Conservation (phyloP, 257 asterid species). For the Nicotiana sylvestris region DNA sequence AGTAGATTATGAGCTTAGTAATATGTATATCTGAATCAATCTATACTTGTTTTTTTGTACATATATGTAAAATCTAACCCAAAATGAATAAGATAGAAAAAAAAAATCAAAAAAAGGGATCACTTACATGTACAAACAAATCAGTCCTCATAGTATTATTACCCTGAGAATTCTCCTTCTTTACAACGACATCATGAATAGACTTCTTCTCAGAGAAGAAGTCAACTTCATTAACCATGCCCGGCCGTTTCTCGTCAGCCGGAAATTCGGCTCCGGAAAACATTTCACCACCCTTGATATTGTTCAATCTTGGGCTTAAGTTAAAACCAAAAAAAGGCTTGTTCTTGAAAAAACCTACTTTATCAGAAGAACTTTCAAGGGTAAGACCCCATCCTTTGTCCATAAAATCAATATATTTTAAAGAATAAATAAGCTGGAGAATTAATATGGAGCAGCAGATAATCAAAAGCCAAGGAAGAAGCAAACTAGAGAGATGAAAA, state of each 20-base stretch:
- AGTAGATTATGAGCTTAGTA: not conserved
- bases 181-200: conserved; percentile 23
- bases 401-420: conserved; percentile 39
- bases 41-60: not conserved
- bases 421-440: not conserved
- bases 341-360: conserved; percentile 43
- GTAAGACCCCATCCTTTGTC: conserved; percentile 83
- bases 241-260: conserved; percentile 25
- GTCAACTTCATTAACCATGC: conserved; percentile 58
- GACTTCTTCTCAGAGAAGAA: conserved; percentile 58
- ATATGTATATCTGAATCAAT: not conserved
- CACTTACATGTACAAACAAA: conserved; percentile 52
- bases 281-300: conserved; percentile 16
- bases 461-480: not conserved
- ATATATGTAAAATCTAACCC: not conserved
- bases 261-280: conserved; percentile 13
- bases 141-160: conserved; percentile 9
- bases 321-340: conserved; percentile 53
- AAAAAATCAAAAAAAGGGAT: not conserved
- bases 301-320: conserved; percentile 48
- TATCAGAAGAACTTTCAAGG: conserved; percentile 45
- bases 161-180: conserved; percentile 44
- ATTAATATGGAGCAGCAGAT: not conserved
- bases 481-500: too few species aligned
- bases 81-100: not conserved